Percentiles rank a stretch among this genome's conserved stretches.
phyloP scores from a whole-genome alignment of 176 grass and related monocot species.

The Musa itinerans region DNA sequence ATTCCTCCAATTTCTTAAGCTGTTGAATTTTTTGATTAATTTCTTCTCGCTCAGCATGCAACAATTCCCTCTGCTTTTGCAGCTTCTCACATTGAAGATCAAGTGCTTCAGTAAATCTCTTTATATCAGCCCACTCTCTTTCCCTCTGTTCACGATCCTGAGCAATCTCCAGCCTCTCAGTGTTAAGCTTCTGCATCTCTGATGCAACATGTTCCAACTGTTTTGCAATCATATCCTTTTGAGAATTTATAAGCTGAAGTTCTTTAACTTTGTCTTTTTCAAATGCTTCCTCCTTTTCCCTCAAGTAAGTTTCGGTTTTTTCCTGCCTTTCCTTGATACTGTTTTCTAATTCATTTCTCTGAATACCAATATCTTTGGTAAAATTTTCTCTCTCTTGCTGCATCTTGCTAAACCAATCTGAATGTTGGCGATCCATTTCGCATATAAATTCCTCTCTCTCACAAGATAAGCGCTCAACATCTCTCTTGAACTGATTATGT shows the following conservation, averaged over 20 bases:
- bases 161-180: constrained; percentile 67
- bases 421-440: constrained; percentile 67
- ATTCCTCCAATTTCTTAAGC: constrained; percentile 61
- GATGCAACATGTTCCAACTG: constrained; percentile 46
- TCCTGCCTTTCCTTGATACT: constrained; percentile 53
- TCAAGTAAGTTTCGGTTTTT: constrained; percentile 62
- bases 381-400: constrained; percentile 75
- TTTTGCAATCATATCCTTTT: constrained; percentile 52
- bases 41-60: constrained; percentile 66
- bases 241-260: constrained; percentile 50
- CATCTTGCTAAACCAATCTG: constrained; percentile 54
- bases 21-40: constrained; percentile 68
- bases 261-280: constrained; percentile 61
- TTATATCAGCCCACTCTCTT: constrained; percentile 62
- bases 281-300: constrained; percentile 63
- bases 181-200: constrained; percentile 78
- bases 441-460: constrained; percentile 76
- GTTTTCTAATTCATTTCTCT: constrained; percentile 61
- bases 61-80: constrained; percentile 77
- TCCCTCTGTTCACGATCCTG: constrained; percentile 62
- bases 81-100: constrained; percentile 78
- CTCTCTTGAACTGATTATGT: constrained; percentile 48
- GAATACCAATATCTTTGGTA: constrained; percentile 58
- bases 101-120: constrained; percentile 48
- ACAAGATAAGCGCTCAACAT: constrained; percentile 50